These are phyloP conservation scores for Carnegiea gigantea DNA, from an alignment of 179 eudicot species.

Conservation along the genomic window DNA sequence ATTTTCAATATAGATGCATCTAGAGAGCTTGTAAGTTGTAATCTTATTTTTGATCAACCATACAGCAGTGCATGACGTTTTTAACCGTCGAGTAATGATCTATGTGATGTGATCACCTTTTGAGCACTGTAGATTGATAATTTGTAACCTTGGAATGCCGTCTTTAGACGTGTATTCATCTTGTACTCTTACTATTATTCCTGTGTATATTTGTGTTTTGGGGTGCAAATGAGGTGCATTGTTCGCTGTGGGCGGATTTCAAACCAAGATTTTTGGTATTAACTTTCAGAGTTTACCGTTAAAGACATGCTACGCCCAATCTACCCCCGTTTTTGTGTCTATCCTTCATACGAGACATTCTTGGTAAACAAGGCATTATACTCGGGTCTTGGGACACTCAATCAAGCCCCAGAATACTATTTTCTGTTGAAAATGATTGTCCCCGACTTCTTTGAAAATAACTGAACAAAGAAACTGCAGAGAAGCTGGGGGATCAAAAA, in stretches of 20 bases:
- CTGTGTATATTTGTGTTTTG: not conserved
- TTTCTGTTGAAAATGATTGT: not conserved
- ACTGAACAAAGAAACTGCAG: not conserved
- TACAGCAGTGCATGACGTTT: not conserved
- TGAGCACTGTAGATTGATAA: not conserved
- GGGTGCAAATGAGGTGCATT: too few relatives aligned
- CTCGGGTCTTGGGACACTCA: not conserved
- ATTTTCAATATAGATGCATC: conserved; percentile 5
- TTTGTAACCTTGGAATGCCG: not conserved
- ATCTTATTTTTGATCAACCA: not conserved
- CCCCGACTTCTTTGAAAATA: not conserved
- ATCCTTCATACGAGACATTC: not conserved
- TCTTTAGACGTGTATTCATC: not conserved
- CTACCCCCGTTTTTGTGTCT: too few relatives aligned
- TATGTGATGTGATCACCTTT: not conserved
- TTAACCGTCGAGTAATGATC: not conserved
- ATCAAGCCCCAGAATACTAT: not conserved
- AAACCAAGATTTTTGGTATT: too few relatives aligned
- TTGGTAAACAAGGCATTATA: not conserved
- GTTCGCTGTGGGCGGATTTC: too few relatives aligned
- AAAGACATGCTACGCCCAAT: too few relatives aligned
- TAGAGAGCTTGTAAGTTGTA: conserved; percentile 16
- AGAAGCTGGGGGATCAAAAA: too few relatives aligned
- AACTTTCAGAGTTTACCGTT: too few relatives aligned
- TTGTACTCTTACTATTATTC: not conserved